Conservation (phyloP, 345 rosid genomes). For the Angophora floribunda region DNA sequence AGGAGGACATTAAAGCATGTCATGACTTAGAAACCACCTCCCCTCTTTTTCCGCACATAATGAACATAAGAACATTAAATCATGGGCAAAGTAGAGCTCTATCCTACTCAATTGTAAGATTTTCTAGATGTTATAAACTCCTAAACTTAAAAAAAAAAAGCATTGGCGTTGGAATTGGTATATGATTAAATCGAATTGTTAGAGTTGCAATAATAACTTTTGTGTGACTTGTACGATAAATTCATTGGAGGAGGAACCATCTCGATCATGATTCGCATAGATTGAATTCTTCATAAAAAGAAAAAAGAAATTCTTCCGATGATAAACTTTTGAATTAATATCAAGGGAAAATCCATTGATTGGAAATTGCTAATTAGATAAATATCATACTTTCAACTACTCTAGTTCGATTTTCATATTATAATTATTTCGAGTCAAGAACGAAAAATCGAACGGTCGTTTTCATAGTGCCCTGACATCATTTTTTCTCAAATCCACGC, state of each 20-base stretch:
- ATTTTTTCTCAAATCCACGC: neutral
- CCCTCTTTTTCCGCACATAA: neutral
- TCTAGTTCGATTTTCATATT: neutral
- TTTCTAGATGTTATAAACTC: neutral
- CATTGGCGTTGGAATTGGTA: neutral
- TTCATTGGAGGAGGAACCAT: neutral
- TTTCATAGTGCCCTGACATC: neutral
- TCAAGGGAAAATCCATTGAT: neutral
- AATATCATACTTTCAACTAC: neutral
- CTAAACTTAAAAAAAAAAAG: neutral
- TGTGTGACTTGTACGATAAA: neutral
- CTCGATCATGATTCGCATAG: neutral
- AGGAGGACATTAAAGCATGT: neutral
- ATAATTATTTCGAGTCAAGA: neutral
- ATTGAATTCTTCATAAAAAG: neutral
- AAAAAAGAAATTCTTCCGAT: too few relatives aligned
- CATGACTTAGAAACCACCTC: neutral
- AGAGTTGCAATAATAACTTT: neutral
- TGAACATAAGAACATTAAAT: neutral
- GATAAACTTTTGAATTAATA: neutral
- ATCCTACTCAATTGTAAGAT: neutral
- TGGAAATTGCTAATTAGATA: neutral
- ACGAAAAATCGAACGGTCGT: neutral
- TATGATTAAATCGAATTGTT: neutral
- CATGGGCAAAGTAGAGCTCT: neutral